phyloP scores from a whole-genome alignment of 2,329 filamentous ascomycete species.

The Colletotrichum nymphaeae region DNA sequence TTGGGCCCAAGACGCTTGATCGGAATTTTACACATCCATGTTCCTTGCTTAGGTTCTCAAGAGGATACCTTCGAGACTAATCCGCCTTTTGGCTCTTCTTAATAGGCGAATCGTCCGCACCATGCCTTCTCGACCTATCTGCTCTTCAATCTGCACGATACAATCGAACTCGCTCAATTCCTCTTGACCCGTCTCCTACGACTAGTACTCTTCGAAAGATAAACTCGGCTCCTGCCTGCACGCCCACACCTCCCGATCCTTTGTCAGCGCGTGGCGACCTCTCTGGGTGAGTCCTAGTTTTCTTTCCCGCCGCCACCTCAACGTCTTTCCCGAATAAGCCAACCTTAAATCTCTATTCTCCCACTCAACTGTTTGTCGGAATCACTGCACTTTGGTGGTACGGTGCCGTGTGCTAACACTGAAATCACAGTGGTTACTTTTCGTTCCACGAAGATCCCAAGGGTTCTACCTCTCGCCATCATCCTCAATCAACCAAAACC shows the following conservation, averaged over 20 bases:
- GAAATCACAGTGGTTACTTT: constrained; percentile 64
- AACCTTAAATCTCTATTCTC: too few species aligned
- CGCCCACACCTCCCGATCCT: constrained; percentile 58
- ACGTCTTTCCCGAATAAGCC: background rate
- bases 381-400: background rate
- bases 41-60: constrained; percentile 1
- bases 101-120: constrained; percentile 31
- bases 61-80: constrained; percentile 17
- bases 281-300: constrained; percentile 61
- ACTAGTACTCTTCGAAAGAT: constrained; percentile 46
- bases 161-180: constrained; percentile 60
- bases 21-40: constrained; percentile 16
- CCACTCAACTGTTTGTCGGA: too few species aligned
- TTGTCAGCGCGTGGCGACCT: constrained; percentile 70
- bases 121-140: constrained; percentile 11
- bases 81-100: constrained; percentile 26
- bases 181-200: constrained; percentile 60
- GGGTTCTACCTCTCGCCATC: constrained; percentile 58
- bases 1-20: constrained; percentile 30
- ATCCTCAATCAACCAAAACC: constrained; percentile 61
- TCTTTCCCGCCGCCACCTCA: background rate
- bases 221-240: constrained; percentile 48
- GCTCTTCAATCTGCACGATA: constrained; percentile 25
- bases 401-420: constrained; percentile 40
- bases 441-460: constrained; percentile 68